Base-by-base conservation (phyloP, 2,329 filamentous ascomycete genomes). In the Fusarium napiforme region DNA sequence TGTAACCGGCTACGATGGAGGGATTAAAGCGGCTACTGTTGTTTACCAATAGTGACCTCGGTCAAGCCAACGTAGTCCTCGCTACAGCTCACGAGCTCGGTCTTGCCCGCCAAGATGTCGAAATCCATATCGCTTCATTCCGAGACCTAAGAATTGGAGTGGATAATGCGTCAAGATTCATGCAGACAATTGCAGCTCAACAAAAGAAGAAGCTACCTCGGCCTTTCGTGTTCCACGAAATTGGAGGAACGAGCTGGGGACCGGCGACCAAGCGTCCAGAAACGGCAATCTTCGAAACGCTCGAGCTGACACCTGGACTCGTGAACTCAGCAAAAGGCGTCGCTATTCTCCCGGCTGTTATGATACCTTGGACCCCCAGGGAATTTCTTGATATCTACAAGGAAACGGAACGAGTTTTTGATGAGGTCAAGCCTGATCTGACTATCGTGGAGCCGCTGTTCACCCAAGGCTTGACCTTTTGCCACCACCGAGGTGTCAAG, bases 1-100 rank as follows among this genome's bases (percentile, higher is more conserved):
- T 0, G 9, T 0, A 3, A 8, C 36, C 2, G 0, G 4, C 1
- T 12, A 30, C 3, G 0, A 61, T 58, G 59, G 7, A 23, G 1
- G 7, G 2, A 4, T 11, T 1, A 2, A 21, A 23, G 11, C 32
- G 60, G 0, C 1, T 62, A 2, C 12, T 62, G 1, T 3, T 62
- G 7, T 39, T 62, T 14, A 60, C 53, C 0, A 60, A 60, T 2
- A 60, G 60, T 9, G 60, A 62, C 21, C 32, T 37, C 8, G 32
- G 60, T 0, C 60, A 60, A 60, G 39, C 60, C 10, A 62, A 62
- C 3, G 53, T 62, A 9, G 21, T 62, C 2, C 26, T 62, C 8
- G 40, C 60, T 6, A 60, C 53, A 5, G 53, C 60, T 6, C 53
- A 62, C 6, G 26, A 40, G 9, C 34, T 62, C 2, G 18, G 40